Percentiles rank a stretch among this genome's conserved stretches.
Conservation (phyloP, 495 filamentous ascomycete species). For the Penicillium arizonense region DNA sequence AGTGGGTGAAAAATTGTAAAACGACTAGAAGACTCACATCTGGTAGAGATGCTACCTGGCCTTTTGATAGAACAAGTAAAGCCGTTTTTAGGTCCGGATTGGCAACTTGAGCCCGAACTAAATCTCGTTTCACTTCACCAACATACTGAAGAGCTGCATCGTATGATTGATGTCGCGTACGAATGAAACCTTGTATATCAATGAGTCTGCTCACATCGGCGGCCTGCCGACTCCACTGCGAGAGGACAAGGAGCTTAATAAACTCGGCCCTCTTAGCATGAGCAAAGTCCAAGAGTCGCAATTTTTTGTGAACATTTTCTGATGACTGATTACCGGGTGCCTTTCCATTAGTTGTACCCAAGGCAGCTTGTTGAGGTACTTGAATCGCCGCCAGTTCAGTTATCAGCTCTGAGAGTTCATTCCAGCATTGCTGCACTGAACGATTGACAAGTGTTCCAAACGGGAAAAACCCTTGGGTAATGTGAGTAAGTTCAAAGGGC, state of each 20-base stretch:
- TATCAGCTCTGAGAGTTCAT: conserved; percentile 70
- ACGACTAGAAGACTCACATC: conserved; percentile 53
- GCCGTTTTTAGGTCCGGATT: conserved; percentile 92
- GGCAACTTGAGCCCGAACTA: conserved; percentile 64
- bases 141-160: conserved; percentile 56
- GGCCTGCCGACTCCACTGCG: conserved; percentile 80
- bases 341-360: conserved; percentile 49
- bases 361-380: conserved; percentile 26
- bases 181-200: conserved; percentile 74
- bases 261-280: conserved; percentile 66
- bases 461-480: conserved; percentile 71
- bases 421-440: conserved; percentile 78
- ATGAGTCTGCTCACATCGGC: conserved; percentile 77
- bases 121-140: conserved; percentile 64
- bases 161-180: conserved; percentile 56
- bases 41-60: conserved; percentile 71
- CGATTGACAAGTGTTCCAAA: conserved; percentile 68
- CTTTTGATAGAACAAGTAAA: conserved; percentile 74
- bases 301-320: conserved; percentile 76
- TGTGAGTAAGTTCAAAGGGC: conserved; percentile 75
- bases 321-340: conserved; percentile 54
- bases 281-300: conserved; percentile 70
- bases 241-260: conserved; percentile 86
- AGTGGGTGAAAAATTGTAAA: conserved; percentile 18
- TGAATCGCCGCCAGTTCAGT: conserved; percentile 64